Evolutionary conservation across 2,329 filamentous ascomycete genomes (phyloP).

Genomic region (Cercospora nicotianae): DNA sequence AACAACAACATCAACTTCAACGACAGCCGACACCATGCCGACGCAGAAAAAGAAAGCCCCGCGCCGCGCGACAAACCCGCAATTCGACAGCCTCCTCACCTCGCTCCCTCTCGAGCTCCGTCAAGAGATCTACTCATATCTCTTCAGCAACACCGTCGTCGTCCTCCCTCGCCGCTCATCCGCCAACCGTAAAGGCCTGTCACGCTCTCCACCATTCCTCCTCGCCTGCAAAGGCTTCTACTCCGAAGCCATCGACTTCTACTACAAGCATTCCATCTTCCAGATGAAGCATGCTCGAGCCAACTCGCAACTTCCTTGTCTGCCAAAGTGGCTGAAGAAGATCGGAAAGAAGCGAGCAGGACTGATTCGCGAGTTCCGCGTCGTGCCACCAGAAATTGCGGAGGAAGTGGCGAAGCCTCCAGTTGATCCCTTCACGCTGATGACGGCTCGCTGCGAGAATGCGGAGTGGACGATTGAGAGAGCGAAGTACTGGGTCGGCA

Average conservation of each 20-base stretch:
- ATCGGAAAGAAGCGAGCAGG: neutral
- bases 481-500: neutral
- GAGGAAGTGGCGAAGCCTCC: neutral
- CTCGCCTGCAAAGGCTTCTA: neutral
- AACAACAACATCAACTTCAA: neutral
- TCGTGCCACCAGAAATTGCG: neutral
- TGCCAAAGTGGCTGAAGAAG: neutral
- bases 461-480: neutral
- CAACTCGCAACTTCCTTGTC: neutral
- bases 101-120: neutral
- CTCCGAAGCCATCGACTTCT: neutral
- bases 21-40: neutral
- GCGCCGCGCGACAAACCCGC: neutral
- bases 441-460: neutral
- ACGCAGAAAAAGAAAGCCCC: neutral
- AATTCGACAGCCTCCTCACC: neutral
- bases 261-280: constrained; percentile 1
- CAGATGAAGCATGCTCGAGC: neutral
- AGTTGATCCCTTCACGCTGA: neutral
- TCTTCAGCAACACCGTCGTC: neutral
- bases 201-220: neutral
- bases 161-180: neutral
- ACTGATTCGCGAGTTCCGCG: neutral
- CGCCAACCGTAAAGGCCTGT: neutral
- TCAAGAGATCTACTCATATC: neutral